Evolutionary conservation across 805 yeast genomes (phyloP).

Genomic region (Saccharomycopsis fodiens): DNA sequence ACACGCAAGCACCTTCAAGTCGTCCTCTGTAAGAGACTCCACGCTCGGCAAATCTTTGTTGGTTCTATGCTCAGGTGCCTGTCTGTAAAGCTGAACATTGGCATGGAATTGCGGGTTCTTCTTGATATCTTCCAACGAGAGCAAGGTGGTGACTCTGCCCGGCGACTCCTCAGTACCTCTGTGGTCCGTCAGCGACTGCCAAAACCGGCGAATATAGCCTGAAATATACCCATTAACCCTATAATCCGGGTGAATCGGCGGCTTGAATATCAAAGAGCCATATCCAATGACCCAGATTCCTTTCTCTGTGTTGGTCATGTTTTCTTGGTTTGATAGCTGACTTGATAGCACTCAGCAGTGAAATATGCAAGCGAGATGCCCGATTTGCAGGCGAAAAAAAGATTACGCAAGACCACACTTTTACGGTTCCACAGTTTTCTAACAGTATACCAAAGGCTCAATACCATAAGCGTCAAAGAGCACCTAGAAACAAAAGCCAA

Average conservation of each 20-base stretch:
- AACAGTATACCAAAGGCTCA: too few relatives aligned
- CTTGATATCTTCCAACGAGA: conserved; percentile 50
- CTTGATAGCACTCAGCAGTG: too few relatives aligned
- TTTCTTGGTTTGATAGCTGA: too few relatives aligned
- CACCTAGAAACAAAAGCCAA: too few relatives aligned
- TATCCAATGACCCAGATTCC: conserved; percentile 83
- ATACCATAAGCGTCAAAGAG: too few relatives aligned
- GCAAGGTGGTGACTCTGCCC: conserved; percentile 81
- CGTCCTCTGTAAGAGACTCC: conserved; percentile 30
- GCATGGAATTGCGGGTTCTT: conserved; percentile 32
- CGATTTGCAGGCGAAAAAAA: too few relatives aligned
- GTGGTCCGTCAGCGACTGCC: conserved; percentile 90
- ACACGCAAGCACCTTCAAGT: conserved; percentile 64
- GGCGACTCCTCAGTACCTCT: conserved; percentile 83
- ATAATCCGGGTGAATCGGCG: conserved; percentile 65
- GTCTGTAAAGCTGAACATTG: conserved; percentile 24
- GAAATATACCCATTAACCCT: conserved; percentile 64
- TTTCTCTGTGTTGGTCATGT: conserved; percentile 3
- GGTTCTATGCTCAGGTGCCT: conserved; percentile 7
- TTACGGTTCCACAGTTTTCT: too few relatives aligned
- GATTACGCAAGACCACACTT: too few relatives aligned
- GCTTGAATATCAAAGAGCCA: conserved; percentile 84
- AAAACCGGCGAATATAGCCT: conserved; percentile 77
- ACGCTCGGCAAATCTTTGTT: conserved; percentile 14
- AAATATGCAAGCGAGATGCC: too few relatives aligned